Conservation (phyloP, 192 early-diverging fungal genomes). For the Backusella australiensis region DNA sequence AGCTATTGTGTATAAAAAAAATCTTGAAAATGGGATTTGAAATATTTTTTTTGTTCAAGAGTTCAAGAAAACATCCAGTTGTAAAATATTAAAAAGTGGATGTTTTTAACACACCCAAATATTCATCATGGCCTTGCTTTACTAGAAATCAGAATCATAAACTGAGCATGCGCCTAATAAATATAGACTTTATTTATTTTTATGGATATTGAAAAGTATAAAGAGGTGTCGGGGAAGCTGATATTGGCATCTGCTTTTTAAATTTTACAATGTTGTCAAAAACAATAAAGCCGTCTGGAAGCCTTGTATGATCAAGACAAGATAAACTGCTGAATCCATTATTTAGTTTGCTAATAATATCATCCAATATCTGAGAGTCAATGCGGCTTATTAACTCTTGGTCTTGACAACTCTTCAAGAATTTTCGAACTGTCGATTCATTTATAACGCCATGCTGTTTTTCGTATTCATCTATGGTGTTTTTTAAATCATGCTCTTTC, state of each 20-base stretch:
- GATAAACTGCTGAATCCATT: not conserved
- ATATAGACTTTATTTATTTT: not conserved
- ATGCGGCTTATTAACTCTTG: not conserved
- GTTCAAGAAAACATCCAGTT: too few species aligned
- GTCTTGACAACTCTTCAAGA: not conserved
- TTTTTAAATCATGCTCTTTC: not conserved
- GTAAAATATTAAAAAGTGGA: too few species aligned
- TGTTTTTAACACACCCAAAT: too few species aligned
- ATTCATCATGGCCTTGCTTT: too few species aligned
- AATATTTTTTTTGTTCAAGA: too few species aligned
- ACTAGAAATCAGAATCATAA: too few species aligned
- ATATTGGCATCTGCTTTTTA: constrained; percentile 47
- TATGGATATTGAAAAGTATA: constrained; percentile 13
- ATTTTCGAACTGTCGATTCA: not conserved
- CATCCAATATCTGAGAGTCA: not conserved
- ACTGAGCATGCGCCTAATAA: not conserved
- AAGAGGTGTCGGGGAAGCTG: constrained; percentile 38
- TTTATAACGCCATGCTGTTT: too few species aligned
- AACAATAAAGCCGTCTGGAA: constrained; percentile 38
- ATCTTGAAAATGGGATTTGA: too few species aligned
- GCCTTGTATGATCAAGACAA: constrained; percentile 22
- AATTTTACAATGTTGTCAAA: constrained; percentile 48
- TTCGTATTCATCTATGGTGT: not conserved
- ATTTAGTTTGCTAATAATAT: not conserved
- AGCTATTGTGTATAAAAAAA: too few species aligned